Evolutionary conservation across 2,329 filamentous ascomycete species (phyloP).

Genomic region (Cordyceps pruinosa): DNA sequence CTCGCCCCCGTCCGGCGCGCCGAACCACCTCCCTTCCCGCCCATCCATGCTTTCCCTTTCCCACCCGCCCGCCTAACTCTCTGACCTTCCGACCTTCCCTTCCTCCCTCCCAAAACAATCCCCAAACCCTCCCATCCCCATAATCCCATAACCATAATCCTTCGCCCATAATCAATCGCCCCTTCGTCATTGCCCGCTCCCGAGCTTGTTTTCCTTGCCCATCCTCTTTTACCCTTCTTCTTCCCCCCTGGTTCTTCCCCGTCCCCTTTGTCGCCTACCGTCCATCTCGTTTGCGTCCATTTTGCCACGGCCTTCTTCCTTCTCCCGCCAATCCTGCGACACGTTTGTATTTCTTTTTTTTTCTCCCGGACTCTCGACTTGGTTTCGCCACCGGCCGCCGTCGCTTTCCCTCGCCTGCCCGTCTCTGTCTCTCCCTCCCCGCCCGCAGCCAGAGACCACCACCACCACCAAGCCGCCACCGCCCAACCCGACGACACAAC

Average conservation of each 20-base stretch:
- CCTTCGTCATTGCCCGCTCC: background rate
- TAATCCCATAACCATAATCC: background rate
- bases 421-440: background rate
- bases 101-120: slow-evolving; percentile 5
- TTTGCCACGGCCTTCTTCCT: background rate
- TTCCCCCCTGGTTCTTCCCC: background rate
- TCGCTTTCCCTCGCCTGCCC: background rate
- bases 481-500: background rate
- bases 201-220: background rate
- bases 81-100: slow-evolving; percentile 3
- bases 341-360: background rate
- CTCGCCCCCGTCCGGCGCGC: no score
- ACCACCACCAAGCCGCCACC: background rate
- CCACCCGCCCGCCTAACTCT: background rate
- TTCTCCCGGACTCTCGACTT: background rate
- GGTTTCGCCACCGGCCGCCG: background rate
- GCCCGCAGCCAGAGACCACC: background rate
- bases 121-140: background rate
- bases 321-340: background rate
- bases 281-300: background rate
- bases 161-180: no score
- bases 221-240: background rate
- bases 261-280: background rate
- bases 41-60: background rate
- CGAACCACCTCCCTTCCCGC: no score